Conservation (phyloP, 2,329 filamentous ascomycete genomes). For the Leptographium flavum region DNA sequence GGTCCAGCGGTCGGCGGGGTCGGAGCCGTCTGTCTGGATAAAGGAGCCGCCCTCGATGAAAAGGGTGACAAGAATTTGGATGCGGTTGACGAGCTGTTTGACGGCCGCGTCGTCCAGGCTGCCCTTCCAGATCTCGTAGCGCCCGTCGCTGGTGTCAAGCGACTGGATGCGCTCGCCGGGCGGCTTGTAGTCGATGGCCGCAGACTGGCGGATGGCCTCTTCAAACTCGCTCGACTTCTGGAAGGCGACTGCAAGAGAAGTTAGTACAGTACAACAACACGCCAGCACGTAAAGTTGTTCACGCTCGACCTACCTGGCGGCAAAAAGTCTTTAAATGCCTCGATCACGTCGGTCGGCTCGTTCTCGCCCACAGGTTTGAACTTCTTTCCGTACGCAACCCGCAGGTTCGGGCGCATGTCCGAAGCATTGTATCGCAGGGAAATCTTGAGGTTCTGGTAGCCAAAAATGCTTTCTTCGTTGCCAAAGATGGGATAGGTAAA, state of each 20-base stretch:
- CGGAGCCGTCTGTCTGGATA: slow-evolving; percentile 48
- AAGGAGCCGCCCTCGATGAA: slow-evolving; percentile 89
- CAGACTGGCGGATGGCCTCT: slow-evolving; percentile 32
- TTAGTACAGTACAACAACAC: not conserved
- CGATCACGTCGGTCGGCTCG: slow-evolving; percentile 54
- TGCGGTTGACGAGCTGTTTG: slow-evolving; percentile 57
- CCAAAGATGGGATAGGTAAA: slow-evolving; percentile 91
- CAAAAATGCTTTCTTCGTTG: slow-evolving; percentile 83
- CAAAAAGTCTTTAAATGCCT: slow-evolving; percentile 48
- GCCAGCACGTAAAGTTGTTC: not conserved
- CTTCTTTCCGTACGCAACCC: slow-evolving; percentile 57
- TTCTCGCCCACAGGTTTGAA: slow-evolving; percentile 54
- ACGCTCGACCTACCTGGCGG: slow-evolving; percentile 43
- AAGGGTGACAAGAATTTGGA: slow-evolving; percentile 71
- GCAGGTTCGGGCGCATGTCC: slow-evolving; percentile 67
- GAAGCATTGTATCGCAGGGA: slow-evolving; percentile 51
- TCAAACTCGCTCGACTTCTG: slow-evolving; percentile 48
- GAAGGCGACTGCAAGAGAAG: slow-evolving; percentile 43
- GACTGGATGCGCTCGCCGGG: slow-evolving; percentile 58
- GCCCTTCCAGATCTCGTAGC: slow-evolving; percentile 76
- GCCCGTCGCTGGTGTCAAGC: slow-evolving; percentile 43
- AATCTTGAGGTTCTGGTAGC: slow-evolving; percentile 71
- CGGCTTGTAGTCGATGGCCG: slow-evolving; percentile 41
- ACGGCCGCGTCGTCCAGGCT: slow-evolving; percentile 56
- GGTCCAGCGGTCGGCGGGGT: slow-evolving; percentile 71